Conservation (phyloP, 495 filamentous ascomycete genomes). For the Penicillium malachiteum region DNA sequence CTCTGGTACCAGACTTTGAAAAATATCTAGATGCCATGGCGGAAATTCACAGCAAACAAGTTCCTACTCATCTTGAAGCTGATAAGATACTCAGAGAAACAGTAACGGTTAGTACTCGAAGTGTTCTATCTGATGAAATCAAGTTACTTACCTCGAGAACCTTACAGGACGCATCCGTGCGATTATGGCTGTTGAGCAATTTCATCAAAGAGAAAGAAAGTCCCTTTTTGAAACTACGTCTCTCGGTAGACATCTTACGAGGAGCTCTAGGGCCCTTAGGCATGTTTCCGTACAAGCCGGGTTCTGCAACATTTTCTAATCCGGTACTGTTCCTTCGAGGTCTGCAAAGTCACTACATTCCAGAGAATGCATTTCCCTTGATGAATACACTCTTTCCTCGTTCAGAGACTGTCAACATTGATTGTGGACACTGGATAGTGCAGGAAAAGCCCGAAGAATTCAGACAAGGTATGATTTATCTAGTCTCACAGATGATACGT, state of each 20-base stretch:
- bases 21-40: slow-evolving; percentile 75
- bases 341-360: slow-evolving; percentile 71
- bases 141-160: too few species aligned
- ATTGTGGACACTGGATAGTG: slow-evolving; percentile 83
- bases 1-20: slow-evolving; percentile 61
- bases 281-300: slow-evolving; percentile 74
- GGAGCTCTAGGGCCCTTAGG: slow-evolving; percentile 55
- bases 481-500: neutral
- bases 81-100: slow-evolving; percentile 68
- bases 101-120: slow-evolving; percentile 47
- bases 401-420: slow-evolving; percentile 70
- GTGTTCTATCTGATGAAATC: neutral
- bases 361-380: slow-evolving; percentile 73
- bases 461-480: slow-evolving; percentile 48
- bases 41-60: slow-evolving; percentile 52
- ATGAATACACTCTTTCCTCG: slow-evolving; percentile 77
- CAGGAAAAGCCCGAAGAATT: slow-evolving; percentile 79
- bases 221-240: slow-evolving; percentile 37
- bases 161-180: slow-evolving; percentile 57
- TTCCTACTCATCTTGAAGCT: slow-evolving; percentile 64
- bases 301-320: slow-evolving; percentile 59
- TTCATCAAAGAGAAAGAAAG: slow-evolving; percentile 47
- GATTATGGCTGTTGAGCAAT: slow-evolving; percentile 81
- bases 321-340: slow-evolving; percentile 74
- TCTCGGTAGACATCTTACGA: slow-evolving; percentile 52